A percentile compares a stretch with the other conserved stretches of the same genome.
These are phyloP conservation scores for Aspergillus campestris DNA, from an alignment of 495 filamentous ascomycete genomes.

Conservation along the genomic window DNA sequence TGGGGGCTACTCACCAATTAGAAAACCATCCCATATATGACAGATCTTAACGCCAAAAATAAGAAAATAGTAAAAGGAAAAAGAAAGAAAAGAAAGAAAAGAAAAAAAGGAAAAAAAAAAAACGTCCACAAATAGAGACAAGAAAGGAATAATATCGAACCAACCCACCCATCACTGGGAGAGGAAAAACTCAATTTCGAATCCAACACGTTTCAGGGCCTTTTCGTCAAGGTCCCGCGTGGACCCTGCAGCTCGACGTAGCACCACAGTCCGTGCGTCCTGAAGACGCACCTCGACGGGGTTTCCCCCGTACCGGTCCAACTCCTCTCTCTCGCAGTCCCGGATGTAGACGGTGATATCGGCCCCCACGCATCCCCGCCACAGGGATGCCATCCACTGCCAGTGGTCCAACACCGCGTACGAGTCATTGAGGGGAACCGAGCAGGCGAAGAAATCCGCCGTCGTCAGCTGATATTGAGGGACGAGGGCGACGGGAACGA, in stretches of 20 bases:
- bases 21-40: no score
- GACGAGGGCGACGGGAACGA: constrained; percentile 61
- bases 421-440: constrained; percentile 64
- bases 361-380: constrained; percentile 77
- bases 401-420: constrained; percentile 86
- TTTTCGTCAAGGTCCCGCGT: constrained; percentile 51
- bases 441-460: constrained; percentile 63
- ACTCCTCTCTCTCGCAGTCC: constrained; percentile 37
- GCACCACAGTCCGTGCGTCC: constrained; percentile 48
- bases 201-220: constrained; percentile 60
- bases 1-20: no score
- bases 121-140: not conserved
- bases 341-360: constrained; percentile 71
- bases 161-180: constrained; percentile 19
- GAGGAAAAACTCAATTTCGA: constrained; percentile 79
- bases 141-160: not conserved
- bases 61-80: not conserved
- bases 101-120: not conserved
- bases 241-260: constrained; percentile 38
- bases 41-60: no score
- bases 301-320: constrained; percentile 30
- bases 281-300: constrained; percentile 45
- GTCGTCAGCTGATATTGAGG: constrained; percentile 69
- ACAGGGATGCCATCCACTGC: constrained; percentile 96
- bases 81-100: constrained; percentile 1